phyloP scores from a whole-genome alignment of 441 rosid species.

The Breynia disticha region DNA sequence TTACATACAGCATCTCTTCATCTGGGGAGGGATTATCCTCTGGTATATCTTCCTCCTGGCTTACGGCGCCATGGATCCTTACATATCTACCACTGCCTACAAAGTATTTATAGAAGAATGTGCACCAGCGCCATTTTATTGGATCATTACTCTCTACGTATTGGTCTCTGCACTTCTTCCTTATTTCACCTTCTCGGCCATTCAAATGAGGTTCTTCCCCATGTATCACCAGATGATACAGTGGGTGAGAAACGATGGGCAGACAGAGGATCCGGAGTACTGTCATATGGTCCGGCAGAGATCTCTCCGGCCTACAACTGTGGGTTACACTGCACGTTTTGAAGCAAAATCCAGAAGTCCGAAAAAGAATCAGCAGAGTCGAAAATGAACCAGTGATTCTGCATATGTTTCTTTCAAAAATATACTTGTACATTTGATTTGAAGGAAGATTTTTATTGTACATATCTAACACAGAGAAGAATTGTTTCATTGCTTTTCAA shows the following conservation, averaged over 20 bases:
- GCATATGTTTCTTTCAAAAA: neutral
- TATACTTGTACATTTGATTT: constrained; percentile 4
- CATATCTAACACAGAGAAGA: constrained; percentile 6
- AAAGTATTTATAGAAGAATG: constrained; percentile 71
- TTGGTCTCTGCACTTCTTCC: constrained; percentile 56
- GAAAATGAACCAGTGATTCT: too few relatives aligned
- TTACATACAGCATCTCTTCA: constrained; percentile 71
- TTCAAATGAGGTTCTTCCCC: constrained; percentile 83
- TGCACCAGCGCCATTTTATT: constrained; percentile 75
- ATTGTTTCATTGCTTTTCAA: constrained; percentile 17
- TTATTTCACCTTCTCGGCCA: constrained; percentile 52
- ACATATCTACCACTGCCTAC: constrained; percentile 67
- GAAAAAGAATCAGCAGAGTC: constrained; percentile 8
- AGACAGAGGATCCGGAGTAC: constrained; percentile 63
- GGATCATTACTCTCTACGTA: constrained; percentile 61
- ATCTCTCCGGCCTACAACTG: constrained; percentile 56
- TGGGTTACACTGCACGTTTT: constrained; percentile 68
- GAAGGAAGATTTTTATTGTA: constrained; percentile 8
- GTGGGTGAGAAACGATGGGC: constrained; percentile 76
- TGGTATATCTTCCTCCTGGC: constrained; percentile 86
- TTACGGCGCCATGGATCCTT: constrained; percentile 64
- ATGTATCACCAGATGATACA: constrained; percentile 83
- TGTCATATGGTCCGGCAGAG: constrained; percentile 74
- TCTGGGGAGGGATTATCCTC: constrained; percentile 73
- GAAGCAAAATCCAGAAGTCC: constrained; percentile 27